Conservation (phyloP, 805 yeast species). For the Wickerhamomyces chambardii region DNA sequence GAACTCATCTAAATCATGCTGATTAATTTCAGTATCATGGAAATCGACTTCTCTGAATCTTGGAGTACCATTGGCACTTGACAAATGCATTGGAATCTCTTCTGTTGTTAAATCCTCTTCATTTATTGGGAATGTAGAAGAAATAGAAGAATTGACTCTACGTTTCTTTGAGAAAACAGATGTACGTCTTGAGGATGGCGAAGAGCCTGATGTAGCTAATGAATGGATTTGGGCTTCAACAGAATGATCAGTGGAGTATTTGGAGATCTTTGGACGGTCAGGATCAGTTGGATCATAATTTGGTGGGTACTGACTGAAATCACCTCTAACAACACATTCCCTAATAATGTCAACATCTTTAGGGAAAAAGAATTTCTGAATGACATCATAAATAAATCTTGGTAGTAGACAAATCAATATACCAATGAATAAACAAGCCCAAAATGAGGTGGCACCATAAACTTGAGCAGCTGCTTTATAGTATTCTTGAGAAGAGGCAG, state of each 20-base stretch:
- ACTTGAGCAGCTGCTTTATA: conserved; percentile 58
- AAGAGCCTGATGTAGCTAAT: neutral
- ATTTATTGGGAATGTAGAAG: conserved; percentile 13
- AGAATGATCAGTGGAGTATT: conserved; percentile 27
- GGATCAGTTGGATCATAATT: conserved; percentile 81
- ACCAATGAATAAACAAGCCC: conserved; percentile 67
- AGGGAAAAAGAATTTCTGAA: conserved; percentile 45
- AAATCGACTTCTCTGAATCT: conserved; percentile 7
- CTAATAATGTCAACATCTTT: conserved; percentile 66
- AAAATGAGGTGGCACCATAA: conserved; percentile 51
- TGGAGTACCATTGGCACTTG: conserved; percentile 18
- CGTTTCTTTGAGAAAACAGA: neutral
- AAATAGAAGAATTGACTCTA: neutral
- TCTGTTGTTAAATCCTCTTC: conserved; percentile 23
- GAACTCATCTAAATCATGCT: conserved; percentile 3
- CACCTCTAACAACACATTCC: conserved; percentile 61
- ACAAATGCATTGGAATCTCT: conserved; percentile 26
- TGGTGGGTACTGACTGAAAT: conserved; percentile 54
- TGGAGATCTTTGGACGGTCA: conserved; percentile 41
- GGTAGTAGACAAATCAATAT: conserved; percentile 57
- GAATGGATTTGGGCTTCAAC: conserved; percentile 13
- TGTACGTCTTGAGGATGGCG: conserved; percentile 6
- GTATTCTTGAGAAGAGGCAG: conserved; percentile 43
- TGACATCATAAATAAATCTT: conserved; percentile 51
- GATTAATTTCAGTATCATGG: neutral